Evolutionary conservation across 257 asterid species (phyloP).

Genomic region (Rehmannia glutinosa): DNA sequence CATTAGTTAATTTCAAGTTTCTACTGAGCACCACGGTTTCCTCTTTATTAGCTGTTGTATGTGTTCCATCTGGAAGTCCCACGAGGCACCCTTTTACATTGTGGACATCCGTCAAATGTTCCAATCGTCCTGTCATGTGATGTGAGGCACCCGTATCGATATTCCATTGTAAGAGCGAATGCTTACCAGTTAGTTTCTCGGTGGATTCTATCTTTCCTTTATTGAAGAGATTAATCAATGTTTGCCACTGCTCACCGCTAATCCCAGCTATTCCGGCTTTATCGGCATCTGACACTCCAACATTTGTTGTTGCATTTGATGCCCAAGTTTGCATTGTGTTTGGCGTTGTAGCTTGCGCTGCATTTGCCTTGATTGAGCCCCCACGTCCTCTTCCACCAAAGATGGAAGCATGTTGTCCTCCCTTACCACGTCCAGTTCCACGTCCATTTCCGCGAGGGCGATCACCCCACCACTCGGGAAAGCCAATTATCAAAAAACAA

Average conservation of each 20-base stretch:
- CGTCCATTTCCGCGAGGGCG: background rate
- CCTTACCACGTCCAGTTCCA: background rate
- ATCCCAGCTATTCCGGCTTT: too few relatives aligned
- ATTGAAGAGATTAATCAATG: too few relatives aligned
- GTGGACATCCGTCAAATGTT: background rate
- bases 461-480: background rate
- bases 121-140: background rate
- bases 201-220: too few relatives aligned
- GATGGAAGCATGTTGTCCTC: background rate
- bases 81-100: background rate
- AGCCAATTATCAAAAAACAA: background rate
- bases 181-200: background rate
- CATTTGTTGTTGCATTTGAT: background rate
- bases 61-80: background rate
- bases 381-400: background rate
- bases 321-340: background rate
- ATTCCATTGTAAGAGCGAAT: background rate
- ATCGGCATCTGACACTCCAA: background rate
- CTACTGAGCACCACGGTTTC: background rate
- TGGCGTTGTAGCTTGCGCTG: too few relatives aligned
- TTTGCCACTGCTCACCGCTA: too few relatives aligned
- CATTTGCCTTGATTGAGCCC: background rate
- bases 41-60: background rate
- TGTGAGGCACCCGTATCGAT: background rate
- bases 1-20: background rate